Percentiles rank a stretch among this genome's conserved stretches.
Conservation (phyloP, 164 flowering plant species). For the Akebia trifoliata region DNA sequence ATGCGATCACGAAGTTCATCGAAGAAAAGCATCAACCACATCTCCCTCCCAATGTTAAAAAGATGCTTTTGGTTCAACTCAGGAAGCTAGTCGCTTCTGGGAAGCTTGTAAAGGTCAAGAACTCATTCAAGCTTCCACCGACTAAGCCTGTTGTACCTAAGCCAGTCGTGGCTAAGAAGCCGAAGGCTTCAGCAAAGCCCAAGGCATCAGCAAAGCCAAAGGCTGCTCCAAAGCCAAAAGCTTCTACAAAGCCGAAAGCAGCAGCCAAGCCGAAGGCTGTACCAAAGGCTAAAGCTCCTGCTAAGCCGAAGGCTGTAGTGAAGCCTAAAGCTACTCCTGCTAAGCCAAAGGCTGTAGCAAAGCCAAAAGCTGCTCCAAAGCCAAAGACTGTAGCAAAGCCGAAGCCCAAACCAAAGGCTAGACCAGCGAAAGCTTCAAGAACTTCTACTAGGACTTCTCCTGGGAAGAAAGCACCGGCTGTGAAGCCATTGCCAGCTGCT, state of each 20-base stretch:
- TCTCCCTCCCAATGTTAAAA: constrained; percentile 49
- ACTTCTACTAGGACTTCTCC: constrained; percentile 3
- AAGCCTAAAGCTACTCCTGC: not conserved
- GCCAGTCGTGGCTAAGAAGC: constrained; percentile 19
- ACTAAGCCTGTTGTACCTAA: constrained; percentile 1
- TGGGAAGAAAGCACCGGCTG: not conserved
- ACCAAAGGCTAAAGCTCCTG: constrained; percentile 29
- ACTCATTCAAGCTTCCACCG: constrained; percentile 49
- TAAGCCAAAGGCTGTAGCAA: not conserved
- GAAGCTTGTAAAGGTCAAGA: constrained; percentile 56
- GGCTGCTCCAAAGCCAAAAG: constrained; percentile 15
- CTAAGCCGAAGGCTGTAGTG: not conserved
- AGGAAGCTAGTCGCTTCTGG: constrained; percentile 51
- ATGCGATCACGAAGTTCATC: constrained; percentile 60
- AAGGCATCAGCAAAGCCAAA: constrained; percentile 19
- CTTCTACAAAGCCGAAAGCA: constrained; percentile 5
- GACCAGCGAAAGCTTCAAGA: constrained; percentile 1
- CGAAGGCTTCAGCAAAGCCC: constrained; percentile 17
- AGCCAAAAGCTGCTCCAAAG: constrained; percentile 5
- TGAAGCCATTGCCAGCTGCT: not conserved
- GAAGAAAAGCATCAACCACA: constrained; percentile 47
- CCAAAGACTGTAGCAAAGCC: not conserved
- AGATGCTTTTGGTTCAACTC: constrained; percentile 40
- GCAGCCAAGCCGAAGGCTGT: constrained; percentile 32
- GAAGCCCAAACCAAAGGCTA: not conserved